These are phyloP conservation scores for Thinopyrum elongatum DNA, from an alignment of 176 grass and related monocot genomes.

Conservation along the genomic window DNA sequence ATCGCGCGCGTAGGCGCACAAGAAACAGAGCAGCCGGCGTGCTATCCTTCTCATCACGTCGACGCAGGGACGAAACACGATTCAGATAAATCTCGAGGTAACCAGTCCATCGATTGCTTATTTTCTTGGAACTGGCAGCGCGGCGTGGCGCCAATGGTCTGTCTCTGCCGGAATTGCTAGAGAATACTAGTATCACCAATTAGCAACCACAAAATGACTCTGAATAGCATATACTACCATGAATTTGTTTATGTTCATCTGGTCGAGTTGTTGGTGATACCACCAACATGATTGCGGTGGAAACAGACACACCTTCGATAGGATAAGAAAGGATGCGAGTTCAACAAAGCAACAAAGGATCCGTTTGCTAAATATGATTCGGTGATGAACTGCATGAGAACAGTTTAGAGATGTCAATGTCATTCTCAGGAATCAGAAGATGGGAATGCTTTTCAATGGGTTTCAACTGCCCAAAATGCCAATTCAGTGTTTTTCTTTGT, in stretches of 20 bases:
- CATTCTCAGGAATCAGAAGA: not conserved
- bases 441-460: not conserved
- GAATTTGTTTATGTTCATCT: not conserved
- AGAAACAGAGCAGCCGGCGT: not conserved
- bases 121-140: not conserved
- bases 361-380: not conserved
- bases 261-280: not conserved
- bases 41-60: not conserved
- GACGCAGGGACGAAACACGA: not conserved
- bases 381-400: not conserved
- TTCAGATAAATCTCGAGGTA: conserved; percentile 18
- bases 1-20: not conserved
- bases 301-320: too few relatives aligned
- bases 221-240: not conserved
- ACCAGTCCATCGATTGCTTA: not conserved
- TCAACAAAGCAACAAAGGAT: too few relatives aligned
- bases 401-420: fast-evolving
- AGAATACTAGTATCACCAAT: not conserved
- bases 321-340: too few relatives aligned
- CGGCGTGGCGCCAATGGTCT: not conserved
- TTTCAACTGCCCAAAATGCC: not conserved
- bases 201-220: not conserved
- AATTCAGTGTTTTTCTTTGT: not conserved
- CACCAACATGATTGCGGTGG: not conserved
- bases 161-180: not conserved